Evolutionary conservation across 305 asterid species (phyloP).

Genomic region (Salvia sclarea): DNA sequence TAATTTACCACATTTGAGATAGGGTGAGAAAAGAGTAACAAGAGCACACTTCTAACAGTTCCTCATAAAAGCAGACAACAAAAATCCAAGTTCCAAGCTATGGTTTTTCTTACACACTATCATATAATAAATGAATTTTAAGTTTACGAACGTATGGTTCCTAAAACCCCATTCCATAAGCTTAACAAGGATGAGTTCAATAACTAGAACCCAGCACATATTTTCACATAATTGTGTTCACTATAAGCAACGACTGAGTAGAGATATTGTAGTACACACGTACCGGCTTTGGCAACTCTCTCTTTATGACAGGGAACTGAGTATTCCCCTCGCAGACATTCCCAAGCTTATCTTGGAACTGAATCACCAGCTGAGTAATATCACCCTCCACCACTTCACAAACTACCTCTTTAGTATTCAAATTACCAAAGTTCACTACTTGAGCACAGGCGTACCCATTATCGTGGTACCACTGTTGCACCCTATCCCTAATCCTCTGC

Average conservation of each 20-base stretch:
- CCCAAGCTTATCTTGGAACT: constrained; percentile 96
- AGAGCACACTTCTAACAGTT: neutral
- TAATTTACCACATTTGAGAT: neutral
- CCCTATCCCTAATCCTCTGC: constrained; percentile 92
- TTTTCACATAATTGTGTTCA: neutral
- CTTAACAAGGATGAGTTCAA: neutral
- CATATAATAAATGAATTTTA: neutral
- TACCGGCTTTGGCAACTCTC: constrained; percentile 94
- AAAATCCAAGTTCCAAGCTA: neutral
- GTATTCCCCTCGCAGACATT: constrained; percentile 94
- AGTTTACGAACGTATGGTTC: neutral
- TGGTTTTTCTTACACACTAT: neutral
- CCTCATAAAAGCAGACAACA: constrained; percentile 2
- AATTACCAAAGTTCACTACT: constrained; percentile 93
- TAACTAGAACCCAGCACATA: neutral
- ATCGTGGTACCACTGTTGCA: constrained; percentile 96
- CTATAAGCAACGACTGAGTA: neutral
- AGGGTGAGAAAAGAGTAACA: neutral
- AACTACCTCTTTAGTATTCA: constrained; percentile 87
- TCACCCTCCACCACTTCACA: constrained; percentile 99
- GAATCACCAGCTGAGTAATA: constrained; percentile 79
- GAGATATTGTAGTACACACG: neutral
- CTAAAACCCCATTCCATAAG: neutral
- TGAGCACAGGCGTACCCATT: constrained; percentile 91
- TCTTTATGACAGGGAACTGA: constrained; percentile 68